phyloP scores from a whole-genome alignment of 2,329 filamentous ascomycete species.

The Colletotrichum falcatum region DNA sequence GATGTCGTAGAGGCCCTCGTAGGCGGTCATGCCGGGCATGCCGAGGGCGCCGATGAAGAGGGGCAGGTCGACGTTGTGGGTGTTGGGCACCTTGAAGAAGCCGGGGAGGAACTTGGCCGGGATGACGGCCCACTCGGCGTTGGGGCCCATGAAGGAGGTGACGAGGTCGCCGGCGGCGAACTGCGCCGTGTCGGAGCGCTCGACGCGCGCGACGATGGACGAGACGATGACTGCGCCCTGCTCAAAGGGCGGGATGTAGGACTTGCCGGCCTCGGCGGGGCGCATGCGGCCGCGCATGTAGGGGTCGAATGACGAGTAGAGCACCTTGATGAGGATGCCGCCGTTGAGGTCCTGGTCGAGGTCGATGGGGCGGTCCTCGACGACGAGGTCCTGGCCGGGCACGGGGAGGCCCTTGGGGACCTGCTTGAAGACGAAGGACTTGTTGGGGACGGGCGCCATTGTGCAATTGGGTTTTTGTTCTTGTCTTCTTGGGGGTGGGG shows the following conservation, averaged over 20 bases:
- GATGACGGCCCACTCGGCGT: conserved; percentile 72
- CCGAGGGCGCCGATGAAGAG: conserved; percentile 79
- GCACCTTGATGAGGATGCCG: conserved; percentile 76
- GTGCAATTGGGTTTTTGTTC: not conserved
- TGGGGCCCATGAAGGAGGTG: conserved; percentile 59
- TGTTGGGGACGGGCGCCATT: conserved; percentile 71
- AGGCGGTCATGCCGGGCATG: conserved; percentile 74
- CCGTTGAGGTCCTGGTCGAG: conserved; percentile 69
- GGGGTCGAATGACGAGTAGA: conserved; percentile 84
- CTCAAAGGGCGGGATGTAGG: conserved; percentile 74
- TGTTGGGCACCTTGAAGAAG: conserved; percentile 68
- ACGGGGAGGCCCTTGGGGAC: conserved; percentile 75
- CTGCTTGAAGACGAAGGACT: conserved; percentile 79
- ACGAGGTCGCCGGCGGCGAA: conserved; percentile 64
- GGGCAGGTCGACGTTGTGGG: conserved; percentile 72
- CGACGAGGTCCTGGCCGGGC: conserved; percentile 74
- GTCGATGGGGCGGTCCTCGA: conserved; percentile 78
- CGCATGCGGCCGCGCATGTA: conserved; percentile 89
- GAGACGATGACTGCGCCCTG: conserved; percentile 74
- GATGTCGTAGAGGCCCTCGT: conserved; percentile 75
- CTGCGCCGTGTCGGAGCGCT: conserved; percentile 72
- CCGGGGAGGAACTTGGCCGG: conserved; percentile 34
- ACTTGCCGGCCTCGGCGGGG: conserved; percentile 66
- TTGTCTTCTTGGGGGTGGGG: too few species aligned
- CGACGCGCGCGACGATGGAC: conserved; percentile 72